Conservation (phyloP, 495 filamentous ascomycete genomes). For the Hyaloscypha hepaticicola region DNA sequence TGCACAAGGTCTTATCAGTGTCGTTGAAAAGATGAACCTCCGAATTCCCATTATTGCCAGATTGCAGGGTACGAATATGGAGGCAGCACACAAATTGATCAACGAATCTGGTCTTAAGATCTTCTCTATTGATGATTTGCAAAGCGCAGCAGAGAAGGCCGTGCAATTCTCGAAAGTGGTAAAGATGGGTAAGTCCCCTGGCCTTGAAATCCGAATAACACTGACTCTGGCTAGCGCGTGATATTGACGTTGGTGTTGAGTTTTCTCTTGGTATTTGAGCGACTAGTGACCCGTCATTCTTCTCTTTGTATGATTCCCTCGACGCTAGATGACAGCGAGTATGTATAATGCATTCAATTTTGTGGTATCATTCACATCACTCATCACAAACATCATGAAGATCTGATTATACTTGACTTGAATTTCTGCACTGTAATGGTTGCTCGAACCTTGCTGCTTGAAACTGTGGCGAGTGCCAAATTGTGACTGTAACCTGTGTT, state of each 20-base stretch:
- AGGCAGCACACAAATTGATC: conserved; percentile 90
- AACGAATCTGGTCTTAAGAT: conserved; percentile 99
- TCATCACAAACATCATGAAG: neutral
- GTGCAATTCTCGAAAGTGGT: conserved; percentile 99
- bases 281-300: conserved; percentile 20
- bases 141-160: conserved; percentile 94
- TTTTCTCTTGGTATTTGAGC: conserved; percentile 92
- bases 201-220: conserved; percentile 1
- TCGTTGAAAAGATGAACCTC: conserved; percentile 89
- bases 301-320: conserved; percentile 32
- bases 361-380: conserved; percentile 1
- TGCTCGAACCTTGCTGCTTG: neutral
- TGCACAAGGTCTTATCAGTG: conserved; percentile 91
- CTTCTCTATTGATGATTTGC: conserved; percentile 98
- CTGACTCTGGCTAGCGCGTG: conserved; percentile 49
- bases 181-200: conserved; percentile 75
- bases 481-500: no score
- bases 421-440: no score
- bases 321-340: conserved; percentile 29
- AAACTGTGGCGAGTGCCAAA: no score
- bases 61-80: conserved; percentile 98
- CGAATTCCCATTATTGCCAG: conserved; percentile 94
- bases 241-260: conserved; percentile 97
- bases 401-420: neutral
- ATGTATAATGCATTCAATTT: conserved; percentile 31